Conservation (phyloP, 352 stramenopile genomes). For the Globisporangium mamillatum region DNA sequence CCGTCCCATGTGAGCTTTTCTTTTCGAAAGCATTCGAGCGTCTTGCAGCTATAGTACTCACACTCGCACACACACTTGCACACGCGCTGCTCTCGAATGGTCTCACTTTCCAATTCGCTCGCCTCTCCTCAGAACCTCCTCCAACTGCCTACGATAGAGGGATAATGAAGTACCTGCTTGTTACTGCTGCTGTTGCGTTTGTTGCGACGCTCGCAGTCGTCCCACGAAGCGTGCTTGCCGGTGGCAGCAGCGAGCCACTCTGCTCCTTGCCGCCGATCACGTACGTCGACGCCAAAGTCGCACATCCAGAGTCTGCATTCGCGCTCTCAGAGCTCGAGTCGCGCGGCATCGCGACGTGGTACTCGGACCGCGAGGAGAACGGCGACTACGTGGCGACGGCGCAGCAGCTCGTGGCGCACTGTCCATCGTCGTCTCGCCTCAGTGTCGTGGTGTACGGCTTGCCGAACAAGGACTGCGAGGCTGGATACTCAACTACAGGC, state of each 20-base stretch:
- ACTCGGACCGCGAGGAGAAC: constrained; percentile 46
- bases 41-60: no score
- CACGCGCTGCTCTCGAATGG: background rate
- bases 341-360: constrained; percentile 61
- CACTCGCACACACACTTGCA: no score
- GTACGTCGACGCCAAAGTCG: constrained; percentile 32
- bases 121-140: background rate
- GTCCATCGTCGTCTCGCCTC: constrained; percentile 37
- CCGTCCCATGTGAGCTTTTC: background rate
- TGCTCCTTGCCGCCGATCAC: constrained; percentile 38
- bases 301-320: constrained; percentile 30
- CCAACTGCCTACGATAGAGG: no score
- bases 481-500: constrained; percentile 39
- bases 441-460: constrained; percentile 69
- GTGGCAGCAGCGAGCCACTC: constrained; percentile 26
- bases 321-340: constrained; percentile 42
- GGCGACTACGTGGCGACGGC: constrained; percentile 35
- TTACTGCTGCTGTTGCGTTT: background rate
- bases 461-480: constrained; percentile 72
- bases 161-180: background rate
- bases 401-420: constrained; percentile 32
- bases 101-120: background rate
- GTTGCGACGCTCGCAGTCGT: background rate
- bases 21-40: no score
- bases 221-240: no score